These are phyloP conservation scores for Purshia tridentata DNA, from an alignment of 306 rosid genomes.

Conservation along the genomic window DNA sequence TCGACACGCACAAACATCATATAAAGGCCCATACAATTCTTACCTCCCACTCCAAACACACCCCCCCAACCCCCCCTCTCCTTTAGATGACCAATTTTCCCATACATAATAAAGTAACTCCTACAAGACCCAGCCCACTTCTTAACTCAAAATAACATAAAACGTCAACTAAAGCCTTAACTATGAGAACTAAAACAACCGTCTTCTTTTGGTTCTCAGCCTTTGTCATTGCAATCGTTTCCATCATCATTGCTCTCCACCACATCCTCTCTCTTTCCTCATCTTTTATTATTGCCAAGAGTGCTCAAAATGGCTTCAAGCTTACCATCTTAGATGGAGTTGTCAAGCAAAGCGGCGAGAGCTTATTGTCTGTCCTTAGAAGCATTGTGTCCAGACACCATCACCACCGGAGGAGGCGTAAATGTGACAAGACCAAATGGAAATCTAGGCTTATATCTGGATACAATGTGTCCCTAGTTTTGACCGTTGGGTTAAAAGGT, in stretches of 20 bases:
- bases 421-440: slow-evolving; percentile 47
- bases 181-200: slow-evolving; percentile 47
- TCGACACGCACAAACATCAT: slow-evolving; percentile 22
- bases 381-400: slow-evolving; percentile 33
- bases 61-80: too few species aligned
- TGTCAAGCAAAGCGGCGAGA: slow-evolving; percentile 40
- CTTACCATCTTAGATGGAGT: slow-evolving; percentile 31
- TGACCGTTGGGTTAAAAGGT: slow-evolving; percentile 61
- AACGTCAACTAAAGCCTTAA: neutral
- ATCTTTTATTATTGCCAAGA: slow-evolving; percentile 5
- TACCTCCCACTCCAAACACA: slow-evolving; percentile 49
- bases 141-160: slow-evolving; percentile 24
- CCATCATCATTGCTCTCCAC: slow-evolving; percentile 29
- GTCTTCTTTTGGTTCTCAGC: slow-evolving; percentile 48
- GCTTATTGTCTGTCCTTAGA: slow-evolving; percentile 35
- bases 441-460: slow-evolving; percentile 37
- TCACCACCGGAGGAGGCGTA: slow-evolving; percentile 24
- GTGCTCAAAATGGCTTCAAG: slow-evolving; percentile 19
- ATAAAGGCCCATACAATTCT: slow-evolving; percentile 35
- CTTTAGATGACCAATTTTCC: slow-evolving; percentile 17
- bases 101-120: slow-evolving; percentile 23
- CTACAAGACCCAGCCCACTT: slow-evolving; percentile 23
- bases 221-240: slow-evolving; percentile 46
- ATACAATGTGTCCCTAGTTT: slow-evolving; percentile 49
- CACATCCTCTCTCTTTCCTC: slow-evolving; percentile 24